Evolutionary conservation across 306 rosid genomes (phyloP).

Genomic region (Acacia confusa): DNA sequence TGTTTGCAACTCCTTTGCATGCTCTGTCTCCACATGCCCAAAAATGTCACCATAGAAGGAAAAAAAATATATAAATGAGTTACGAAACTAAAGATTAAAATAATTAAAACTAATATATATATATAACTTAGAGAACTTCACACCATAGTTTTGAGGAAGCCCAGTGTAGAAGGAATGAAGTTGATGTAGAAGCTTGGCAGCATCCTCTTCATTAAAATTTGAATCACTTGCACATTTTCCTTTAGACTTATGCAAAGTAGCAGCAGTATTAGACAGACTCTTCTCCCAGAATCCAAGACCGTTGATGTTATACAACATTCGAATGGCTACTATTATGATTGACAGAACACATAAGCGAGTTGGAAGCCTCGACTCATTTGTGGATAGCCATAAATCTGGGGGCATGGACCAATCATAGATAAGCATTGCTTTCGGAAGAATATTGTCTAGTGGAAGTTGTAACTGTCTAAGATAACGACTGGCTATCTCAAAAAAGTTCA

Average conservation of each 20-base stretch:
- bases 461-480: constrained; percentile 55
- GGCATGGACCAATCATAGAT: constrained; percentile 85
- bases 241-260: constrained; percentile 26
- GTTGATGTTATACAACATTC: constrained; percentile 68
- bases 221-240: constrained; percentile 30
- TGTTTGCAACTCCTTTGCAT: not conserved
- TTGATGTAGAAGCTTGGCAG: not conserved
- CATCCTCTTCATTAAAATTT: constrained; percentile 3
- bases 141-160: not conserved
- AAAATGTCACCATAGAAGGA: not conserved
- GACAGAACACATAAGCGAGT: constrained; percentile 79
- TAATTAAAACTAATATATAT: too few species aligned
- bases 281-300: constrained; percentile 89
- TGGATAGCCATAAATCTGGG: constrained; percentile 71
- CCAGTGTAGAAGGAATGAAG: not conserved
- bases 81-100: not conserved
- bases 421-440: constrained; percentile 58
- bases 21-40: not conserved
- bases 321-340: constrained; percentile 72
- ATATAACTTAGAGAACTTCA: not conserved
- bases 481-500: constrained; percentile 76
- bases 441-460: constrained; percentile 61
- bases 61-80: too few species aligned
- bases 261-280: constrained; percentile 46
- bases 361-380: constrained; percentile 62